Evolutionary conservation across 176 grass and related monocot species (phyloP).

Genomic region (Themeda triandra): DNA sequence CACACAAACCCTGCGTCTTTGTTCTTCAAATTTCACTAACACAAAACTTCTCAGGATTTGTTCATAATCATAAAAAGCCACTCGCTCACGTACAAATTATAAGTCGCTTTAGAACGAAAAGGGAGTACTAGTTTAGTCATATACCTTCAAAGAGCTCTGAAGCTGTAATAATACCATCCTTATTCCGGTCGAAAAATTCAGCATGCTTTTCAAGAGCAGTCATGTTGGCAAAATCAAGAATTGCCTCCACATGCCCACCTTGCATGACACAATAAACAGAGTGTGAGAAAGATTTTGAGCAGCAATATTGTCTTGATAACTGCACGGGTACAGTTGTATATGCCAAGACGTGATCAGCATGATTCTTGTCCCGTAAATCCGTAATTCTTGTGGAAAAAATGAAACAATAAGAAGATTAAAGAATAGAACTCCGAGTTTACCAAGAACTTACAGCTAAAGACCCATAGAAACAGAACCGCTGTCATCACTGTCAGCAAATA

Average conservation of each 20-base stretch:
- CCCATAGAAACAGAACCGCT: constrained; percentile 7
- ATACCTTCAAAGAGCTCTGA: constrained; percentile 62
- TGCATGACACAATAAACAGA: background rate
- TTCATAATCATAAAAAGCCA: no score
- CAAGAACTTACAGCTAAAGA: constrained; percentile 10
- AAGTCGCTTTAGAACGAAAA: no score
- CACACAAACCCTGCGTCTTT: no score
- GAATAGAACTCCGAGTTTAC: background rate
- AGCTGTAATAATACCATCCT: constrained; percentile 59
- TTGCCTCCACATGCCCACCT: background rate
- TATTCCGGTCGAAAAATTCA: constrained; percentile 63
- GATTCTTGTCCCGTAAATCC: background rate
- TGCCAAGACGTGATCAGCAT: background rate
- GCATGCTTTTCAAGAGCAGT: constrained; percentile 64
- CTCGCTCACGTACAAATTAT: no score
- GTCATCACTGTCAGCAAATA: background rate
- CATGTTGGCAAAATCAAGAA: constrained; percentile 29
- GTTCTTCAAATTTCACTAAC: no score
- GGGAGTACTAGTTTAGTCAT: background rate
- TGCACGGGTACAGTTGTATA: background rate
- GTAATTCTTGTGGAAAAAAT: background rate
- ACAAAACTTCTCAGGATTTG: no score
- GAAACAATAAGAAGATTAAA: background rate
- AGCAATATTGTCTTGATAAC: background rate
- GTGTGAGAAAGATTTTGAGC: background rate